Conservation (phyloP, 306 rosid genomes). For the Acacia melanoxylon region DNA sequence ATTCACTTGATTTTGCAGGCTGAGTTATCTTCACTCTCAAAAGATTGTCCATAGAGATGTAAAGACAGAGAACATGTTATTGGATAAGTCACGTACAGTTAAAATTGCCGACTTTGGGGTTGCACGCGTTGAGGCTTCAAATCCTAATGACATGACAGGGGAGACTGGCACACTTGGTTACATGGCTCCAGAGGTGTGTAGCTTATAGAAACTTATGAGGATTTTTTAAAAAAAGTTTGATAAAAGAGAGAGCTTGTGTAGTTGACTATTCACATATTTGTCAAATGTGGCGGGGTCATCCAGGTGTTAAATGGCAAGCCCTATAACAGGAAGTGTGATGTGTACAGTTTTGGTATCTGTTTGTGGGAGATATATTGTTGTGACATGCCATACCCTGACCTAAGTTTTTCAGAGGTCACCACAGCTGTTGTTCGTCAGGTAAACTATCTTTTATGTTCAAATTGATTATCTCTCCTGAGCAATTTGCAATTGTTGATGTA, state of each 20-base stretch:
- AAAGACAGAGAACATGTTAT: conserved; percentile 94
- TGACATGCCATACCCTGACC: conserved; percentile 99
- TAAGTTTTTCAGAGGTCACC: conserved; percentile 94
- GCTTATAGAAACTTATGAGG: not conserved
- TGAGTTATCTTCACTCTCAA: conserved; percentile 94
- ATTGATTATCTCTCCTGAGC: not conserved
- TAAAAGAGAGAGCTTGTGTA: conserved; percentile 9
- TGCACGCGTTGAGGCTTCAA: conserved; percentile 98
- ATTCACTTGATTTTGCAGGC: conserved; percentile 51
- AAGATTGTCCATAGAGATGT: conserved; percentile 98
- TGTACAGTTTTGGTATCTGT: conserved; percentile 96
- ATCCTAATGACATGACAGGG: conserved; percentile 99
- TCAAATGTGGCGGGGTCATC: conserved; percentile 26
- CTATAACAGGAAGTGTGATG: conserved; percentile 95
- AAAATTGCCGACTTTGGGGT: conserved; percentile 99
- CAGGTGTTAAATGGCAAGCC: conserved; percentile 99
- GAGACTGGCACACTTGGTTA: conserved; percentile 99
- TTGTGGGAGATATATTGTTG: conserved; percentile 97
- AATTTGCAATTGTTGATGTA: not conserved
- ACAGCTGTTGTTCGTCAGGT: conserved; percentile 99
- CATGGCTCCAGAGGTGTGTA: conserved; percentile 98
- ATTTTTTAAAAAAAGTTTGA: not conserved
- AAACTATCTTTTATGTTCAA: conserved; percentile 13
- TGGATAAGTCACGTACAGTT: conserved; percentile 81
- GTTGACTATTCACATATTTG: conserved; percentile 33